Percentiles rank a stretch among this genome's conserved stretches.
These are phyloP conservation scores for Mycena vitilis DNA, from an alignment of 768 basidiomycete genomes.

Conservation along the genomic window DNA sequence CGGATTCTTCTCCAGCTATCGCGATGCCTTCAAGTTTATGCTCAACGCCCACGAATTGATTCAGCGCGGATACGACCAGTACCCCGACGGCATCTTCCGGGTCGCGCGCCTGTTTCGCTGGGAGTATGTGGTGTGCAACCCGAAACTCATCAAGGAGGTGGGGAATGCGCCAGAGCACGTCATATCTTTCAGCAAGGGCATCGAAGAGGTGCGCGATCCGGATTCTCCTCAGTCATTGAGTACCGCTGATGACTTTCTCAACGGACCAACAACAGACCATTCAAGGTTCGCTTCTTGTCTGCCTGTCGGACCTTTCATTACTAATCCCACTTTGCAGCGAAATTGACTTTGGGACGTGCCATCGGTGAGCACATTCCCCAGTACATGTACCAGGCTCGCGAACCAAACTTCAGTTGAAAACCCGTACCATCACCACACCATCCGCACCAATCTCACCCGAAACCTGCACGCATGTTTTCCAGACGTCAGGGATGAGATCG, in stretches of 20 bases:
- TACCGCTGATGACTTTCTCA: neutral
- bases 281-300: constrained; percentile 4
- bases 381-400: constrained; percentile 17
- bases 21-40: constrained; percentile 25
- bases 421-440: constrained; percentile 20
- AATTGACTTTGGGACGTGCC: constrained; percentile 16
- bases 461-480: constrained; percentile 44
- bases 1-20: constrained; percentile 21
- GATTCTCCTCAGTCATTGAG: neutral
- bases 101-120: constrained; percentile 41
- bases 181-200: constrained; percentile 50
- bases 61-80: constrained; percentile 22
- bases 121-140: constrained; percentile 51
- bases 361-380: neutral
- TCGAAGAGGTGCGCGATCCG: constrained; percentile 49
- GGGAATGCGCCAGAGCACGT: constrained; percentile 52
- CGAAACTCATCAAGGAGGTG: constrained; percentile 52
- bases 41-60: constrained; percentile 6
- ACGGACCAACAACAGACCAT: constrained; percentile 2
- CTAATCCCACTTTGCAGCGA: constrained; percentile 1
- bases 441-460: constrained; percentile 33
- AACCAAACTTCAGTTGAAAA: neutral
- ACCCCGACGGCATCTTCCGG: constrained; percentile 28
- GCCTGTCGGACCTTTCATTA: neutral
- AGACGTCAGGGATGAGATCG: constrained; percentile 50